Base-by-base conservation (phyloP, 495 filamentous ascomycete species). In the Hypoxylon intermedium region DNA sequence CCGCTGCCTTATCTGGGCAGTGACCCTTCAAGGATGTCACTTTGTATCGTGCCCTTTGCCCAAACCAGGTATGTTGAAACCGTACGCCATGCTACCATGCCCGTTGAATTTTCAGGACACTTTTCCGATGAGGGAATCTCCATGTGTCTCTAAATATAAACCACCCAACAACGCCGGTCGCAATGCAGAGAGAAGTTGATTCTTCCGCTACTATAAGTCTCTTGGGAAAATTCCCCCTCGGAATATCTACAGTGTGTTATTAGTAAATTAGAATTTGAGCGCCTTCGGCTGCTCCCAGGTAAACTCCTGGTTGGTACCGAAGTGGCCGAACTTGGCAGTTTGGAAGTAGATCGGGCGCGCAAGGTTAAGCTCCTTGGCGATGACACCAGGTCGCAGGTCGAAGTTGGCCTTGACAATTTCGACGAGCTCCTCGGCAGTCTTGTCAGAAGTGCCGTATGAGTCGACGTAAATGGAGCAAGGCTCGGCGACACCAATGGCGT, bases 261-360 rank as follows among this genome's bases (percentile, higher is more conserved):
- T 37, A 60, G 23, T 50, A 53, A 40, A 63, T 72, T 96, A 98
- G 77, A 89, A 86, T 79, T 88, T 90, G 69, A 98, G 88, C 63
- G 80, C 72, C 91, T 97, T 97, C 68, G 94, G 93, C 84, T 97
- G 86, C 89, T 98, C 94, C 94, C 94, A 98, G 76, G 80, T 83
- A 86, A 97, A 98, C 74, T 80, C 80, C 85, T 96, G 94, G 89
- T 97, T 94, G 78, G 93, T 96, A 60, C 79, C 79, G 82, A 98
- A 98, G 85, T 98, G 94, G 69, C 93, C 94, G 78, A 98, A 97
- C 89, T 97, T 97, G 72, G 94, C 94, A 23, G 94, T 98, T 82
- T 93, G 83, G 87, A 84, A 86, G 88, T 98, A 98, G 85, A 98
- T 96, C 63, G 94, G 94, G 80, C 91, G 90, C 74, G 87, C 84